phyloP scores from a whole-genome alignment of 164 flowering plant genomes.

The Stephania yunnanensis region DNA sequence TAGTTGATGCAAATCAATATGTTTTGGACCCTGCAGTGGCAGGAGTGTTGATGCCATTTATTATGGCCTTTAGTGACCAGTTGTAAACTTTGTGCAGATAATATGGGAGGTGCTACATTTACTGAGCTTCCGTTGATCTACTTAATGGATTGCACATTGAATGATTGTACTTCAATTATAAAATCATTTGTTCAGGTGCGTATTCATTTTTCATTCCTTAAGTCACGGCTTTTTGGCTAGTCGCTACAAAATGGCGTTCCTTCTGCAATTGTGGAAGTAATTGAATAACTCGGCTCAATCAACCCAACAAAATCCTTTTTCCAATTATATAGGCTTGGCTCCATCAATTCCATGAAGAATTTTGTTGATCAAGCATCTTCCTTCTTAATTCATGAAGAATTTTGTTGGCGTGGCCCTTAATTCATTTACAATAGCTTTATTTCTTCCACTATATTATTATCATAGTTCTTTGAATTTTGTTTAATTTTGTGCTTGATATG shows the following conservation, averaged over 20 bases:
- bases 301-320: no score
- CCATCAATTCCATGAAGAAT: no score
- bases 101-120: constrained; percentile 20
- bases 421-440: no score
- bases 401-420: neutral
- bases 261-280: neutral
- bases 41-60: no score
- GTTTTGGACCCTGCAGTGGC: no score
- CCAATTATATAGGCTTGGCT: no score
- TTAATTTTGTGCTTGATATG: constrained; percentile 2
- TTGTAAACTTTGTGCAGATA: constrained; percentile 41
- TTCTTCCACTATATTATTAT: no score
- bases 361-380: neutral
- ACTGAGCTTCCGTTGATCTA: constrained; percentile 57
- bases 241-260: neutral
- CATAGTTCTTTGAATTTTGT: neutral
- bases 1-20: no score
- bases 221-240: neutral
- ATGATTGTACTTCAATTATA: constrained; percentile 68
- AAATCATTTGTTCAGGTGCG: constrained; percentile 59
- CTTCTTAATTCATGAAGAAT: neutral
- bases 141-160: constrained; percentile 82
- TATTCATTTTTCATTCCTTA: neutral
- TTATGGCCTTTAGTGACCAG: constrained; percentile 1
- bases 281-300: neutral